Conservation (phyloP, 164 flowering plant genomes). For the Echeveria elegans region DNA sequence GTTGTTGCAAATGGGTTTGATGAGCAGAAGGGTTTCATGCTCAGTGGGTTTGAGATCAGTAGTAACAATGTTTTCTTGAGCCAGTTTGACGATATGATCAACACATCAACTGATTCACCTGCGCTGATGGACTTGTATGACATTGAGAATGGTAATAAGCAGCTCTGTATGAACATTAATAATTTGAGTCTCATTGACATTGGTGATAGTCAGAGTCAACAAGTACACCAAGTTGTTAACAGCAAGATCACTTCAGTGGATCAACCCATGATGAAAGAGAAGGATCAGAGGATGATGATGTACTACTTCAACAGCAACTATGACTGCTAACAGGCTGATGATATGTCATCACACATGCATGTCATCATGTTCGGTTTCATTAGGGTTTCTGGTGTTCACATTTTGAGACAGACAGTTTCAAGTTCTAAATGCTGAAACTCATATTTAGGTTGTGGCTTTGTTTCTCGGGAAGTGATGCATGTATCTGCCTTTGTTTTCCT, state of each 20-base stretch:
- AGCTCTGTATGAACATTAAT: background rate
- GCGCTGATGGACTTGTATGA: slow-evolving; percentile 1
- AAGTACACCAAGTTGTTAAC: background rate
- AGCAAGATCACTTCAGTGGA: background rate
- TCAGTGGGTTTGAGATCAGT: background rate
- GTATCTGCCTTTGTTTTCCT: background rate
- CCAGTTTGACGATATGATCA: background rate
- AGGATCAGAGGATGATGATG: slow-evolving; percentile 7
- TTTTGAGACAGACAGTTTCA: background rate
- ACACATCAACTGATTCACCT: slow-evolving; percentile 2
- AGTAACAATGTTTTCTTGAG: background rate
- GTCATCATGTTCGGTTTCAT: background rate
- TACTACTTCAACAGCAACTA: slow-evolving; percentile 6
- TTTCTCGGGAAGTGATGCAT: background rate
- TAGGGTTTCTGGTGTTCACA: background rate
- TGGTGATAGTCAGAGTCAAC: background rate
- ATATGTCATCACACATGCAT: background rate
- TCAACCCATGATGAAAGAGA: background rate
- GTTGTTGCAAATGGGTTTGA: slow-evolving; percentile 2
- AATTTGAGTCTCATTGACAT: background rate
- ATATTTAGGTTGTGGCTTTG: background rate
- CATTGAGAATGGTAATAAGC: background rate
- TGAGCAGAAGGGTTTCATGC: slow-evolving; percentile 5
- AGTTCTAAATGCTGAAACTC: too few species aligned
- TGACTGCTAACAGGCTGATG: background rate